phyloP scores from a whole-genome alignment of 805 yeast species.

The Candida gorgasii region DNA sequence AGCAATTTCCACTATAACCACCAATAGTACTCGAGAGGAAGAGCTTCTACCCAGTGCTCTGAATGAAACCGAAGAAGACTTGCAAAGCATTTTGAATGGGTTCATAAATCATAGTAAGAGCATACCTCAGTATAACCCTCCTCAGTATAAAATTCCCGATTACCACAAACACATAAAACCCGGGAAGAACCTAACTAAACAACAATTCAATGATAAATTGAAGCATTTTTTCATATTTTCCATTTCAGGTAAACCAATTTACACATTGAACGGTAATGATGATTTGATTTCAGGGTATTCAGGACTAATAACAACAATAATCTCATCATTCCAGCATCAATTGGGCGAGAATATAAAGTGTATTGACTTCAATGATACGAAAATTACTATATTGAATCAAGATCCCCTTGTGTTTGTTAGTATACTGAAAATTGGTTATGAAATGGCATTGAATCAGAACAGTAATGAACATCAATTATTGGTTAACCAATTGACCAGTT shows the following conservation, averaged over 20 bases:
- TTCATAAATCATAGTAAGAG: slow-evolving; percentile 19
- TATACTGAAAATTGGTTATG: slow-evolving; percentile 53
- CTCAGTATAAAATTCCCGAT: slow-evolving; percentile 6
- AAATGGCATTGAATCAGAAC: slow-evolving; percentile 25
- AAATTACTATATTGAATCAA: slow-evolving; percentile 59
- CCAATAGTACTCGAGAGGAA: slow-evolving; percentile 5
- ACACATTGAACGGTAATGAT: slow-evolving; percentile 73
- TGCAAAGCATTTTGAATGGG: slow-evolving; percentile 24
- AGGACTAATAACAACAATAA: slow-evolving; percentile 79
- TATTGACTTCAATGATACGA: slow-evolving; percentile 49
- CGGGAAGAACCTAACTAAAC: slow-evolving; percentile 16
- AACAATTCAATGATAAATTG: slow-evolving; percentile 29
- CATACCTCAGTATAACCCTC: slow-evolving; percentile 2
- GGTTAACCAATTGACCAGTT: slow-evolving; percentile 59
- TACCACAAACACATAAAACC: slow-evolving; percentile 19
- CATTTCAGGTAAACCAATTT: slow-evolving; percentile 86
- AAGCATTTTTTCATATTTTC: slow-evolving; percentile 82
- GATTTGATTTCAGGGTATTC: slow-evolving; percentile 66
- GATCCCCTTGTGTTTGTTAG: slow-evolving; percentile 76
- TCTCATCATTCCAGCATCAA: slow-evolving; percentile 62
- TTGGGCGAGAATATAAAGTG: slow-evolving; percentile 43
- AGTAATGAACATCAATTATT: slow-evolving; percentile 20
- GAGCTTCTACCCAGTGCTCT: neutral
- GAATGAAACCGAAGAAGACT: slow-evolving; percentile 21
- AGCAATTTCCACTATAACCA: slow-evolving; percentile 4